Evolutionary conservation across 1,284 basidiomycete genomes (phyloP), one percentile per base, ranked within the genome.

Genomic region (Ganoderma lucidum): DNA sequence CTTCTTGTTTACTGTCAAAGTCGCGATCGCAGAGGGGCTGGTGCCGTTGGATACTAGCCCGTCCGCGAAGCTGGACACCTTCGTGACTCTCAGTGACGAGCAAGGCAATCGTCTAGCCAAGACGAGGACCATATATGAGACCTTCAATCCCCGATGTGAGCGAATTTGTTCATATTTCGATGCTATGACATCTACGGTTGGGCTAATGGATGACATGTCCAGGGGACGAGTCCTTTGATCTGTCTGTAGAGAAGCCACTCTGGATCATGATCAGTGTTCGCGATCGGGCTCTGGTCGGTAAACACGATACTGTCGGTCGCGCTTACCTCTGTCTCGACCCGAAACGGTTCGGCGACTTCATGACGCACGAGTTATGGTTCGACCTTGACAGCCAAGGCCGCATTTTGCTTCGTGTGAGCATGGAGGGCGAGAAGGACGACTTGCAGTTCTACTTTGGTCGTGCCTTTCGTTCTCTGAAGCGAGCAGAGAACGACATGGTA

Each of bases 391-490:
- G 93, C 6, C 88, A 91, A 68, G 96, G 97, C 1, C 90, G 96
- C 42, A 87, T 99, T 44, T 82, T 98, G 59, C 83, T 98, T 32
- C 88, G 98, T 8, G 88, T 99, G 65, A 97, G 96, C 79, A 98
- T 99, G 96, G 98, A 99, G 78, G 96, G 96, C 60, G 97, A 99
- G 85, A 95, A 97, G 80, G 97, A 98, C 78, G 98, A 99, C 78
- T 95, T 97, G 28, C 94, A 96, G 74, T 99, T 98, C 85, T 96
- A 96, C 83, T 99, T 99, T 78, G 98, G 98, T 14, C 88, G 96
- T 51, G 98, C 94, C 0, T 99, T 99, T 86, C 87, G 97, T 48
- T 96, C 93, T 61, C 81, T 99, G 75, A 99, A 99, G 82, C 87
- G 97, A 32, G 94, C 96, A 0, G 97, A 99, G 79, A 91, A 89